Base-by-base conservation (phyloP, 352 stramenopile genomes). In the Peronosclerospora sorghi region DNA sequence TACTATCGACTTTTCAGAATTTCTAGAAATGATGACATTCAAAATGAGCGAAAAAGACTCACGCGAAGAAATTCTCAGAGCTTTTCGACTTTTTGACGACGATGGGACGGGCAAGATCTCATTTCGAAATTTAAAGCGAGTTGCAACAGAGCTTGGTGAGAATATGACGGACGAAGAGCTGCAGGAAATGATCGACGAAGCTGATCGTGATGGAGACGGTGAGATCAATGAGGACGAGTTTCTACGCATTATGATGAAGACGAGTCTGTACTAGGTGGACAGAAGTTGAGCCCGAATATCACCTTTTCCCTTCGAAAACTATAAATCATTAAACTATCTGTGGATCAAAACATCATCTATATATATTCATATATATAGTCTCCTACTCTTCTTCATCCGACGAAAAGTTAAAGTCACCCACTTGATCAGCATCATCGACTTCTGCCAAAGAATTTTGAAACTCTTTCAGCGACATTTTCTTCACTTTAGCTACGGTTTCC, bases 121-220 rank as follows among this genome's bases (percentile, higher is more conserved):
- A 12, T 87, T 98, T 48, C 73, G 86, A 45, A 98, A 98, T 69
- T 74, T 98, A 45, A 98, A 97, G 67, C 80, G 94, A 32, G 95
- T 98, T 29, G 93, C 94, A 5, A 97, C 97, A 52, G 95, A 98
- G 57, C 72, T 98, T 4, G 95, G 95, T 21, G 94, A 98, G 72
- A 97, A 92, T 50, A 97, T 97, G 88, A 96, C 83, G 39, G 94
- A 98, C 69, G 91, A 96, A 38, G 95, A 98, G 62, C 68, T 98
- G 30, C 77, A 97, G 51, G 95, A 98, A 59, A 98, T 98, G 95
- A 98, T 98, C 59, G 93, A 98, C 55, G 76, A 96, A 38, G 95
- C 95, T 17, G 94, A 98, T 55, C 80, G 76, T 7, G 93, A 98
- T 62, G 74, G 91, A 32, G 95, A 98, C 62, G 92, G 94, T 19